Conservation (phyloP, 108 stramenopile species). For the Chaetoceros tenuissimus region DNA sequence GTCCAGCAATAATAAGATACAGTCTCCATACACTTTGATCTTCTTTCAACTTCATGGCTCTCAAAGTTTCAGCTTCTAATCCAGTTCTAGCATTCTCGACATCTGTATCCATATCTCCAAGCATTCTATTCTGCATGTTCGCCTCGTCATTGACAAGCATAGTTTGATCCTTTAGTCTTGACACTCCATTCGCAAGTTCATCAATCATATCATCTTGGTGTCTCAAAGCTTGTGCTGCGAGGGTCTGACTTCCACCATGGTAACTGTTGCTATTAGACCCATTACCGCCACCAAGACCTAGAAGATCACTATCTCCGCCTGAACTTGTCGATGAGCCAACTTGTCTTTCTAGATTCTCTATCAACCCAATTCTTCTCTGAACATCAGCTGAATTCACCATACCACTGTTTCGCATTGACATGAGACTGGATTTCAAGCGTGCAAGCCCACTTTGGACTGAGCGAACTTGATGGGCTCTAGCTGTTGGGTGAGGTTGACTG, state of each 20-base stretch:
- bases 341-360: conserved; percentile 25
- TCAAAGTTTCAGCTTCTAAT: conserved; percentile 69
- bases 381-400: conserved; percentile 22
- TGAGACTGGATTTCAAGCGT: conserved; percentile 25
- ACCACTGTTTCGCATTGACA: conserved; percentile 13
- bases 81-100: conserved; percentile 75
- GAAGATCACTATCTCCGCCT: conserved; percentile 1
- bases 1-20: conserved; percentile 69
- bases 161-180: conserved; percentile 76
- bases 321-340: conserved; percentile 1
- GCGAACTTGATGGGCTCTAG: conserved; percentile 17
- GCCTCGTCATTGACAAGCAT: conserved; percentile 80
- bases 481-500: conserved; percentile 12
- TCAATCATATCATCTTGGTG: conserved; percentile 90
- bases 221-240: conserved; percentile 42
- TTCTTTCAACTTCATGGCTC: conserved; percentile 67
- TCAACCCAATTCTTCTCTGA: conserved; percentile 15
- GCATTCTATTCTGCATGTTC: conserved; percentile 66
- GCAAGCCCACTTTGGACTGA: conserved; percentile 28
- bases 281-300: conserved; percentile 4
- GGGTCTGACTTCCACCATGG: not conserved
- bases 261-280: not conserved
- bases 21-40: conserved; percentile 77
- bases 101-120: conserved; percentile 84
- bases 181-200: conserved; percentile 81